Evolutionary conservation across 768 basidiomycete species (phyloP), one percentile per base, ranked within the genome.

Genomic region (Candolleomyces efflorescens): DNA sequence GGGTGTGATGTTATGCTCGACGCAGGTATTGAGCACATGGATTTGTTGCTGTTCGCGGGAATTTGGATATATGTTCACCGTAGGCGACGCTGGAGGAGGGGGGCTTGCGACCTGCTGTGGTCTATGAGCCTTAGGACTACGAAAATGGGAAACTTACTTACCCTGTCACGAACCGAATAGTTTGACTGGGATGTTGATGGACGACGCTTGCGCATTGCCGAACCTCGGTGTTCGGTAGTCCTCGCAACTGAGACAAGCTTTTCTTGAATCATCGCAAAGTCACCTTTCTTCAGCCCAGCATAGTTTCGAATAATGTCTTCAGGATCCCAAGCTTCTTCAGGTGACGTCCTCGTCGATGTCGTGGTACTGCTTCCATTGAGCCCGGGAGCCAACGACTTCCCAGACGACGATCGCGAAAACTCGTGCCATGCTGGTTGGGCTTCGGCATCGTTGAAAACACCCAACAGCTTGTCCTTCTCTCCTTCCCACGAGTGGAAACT

Each of bases 101-200:
- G 86, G 82, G 65, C 85, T 89, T 36, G 78, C 77, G 49, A 83
- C 76, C 89, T 90, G 62, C 32, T 50, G 32, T 20, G 46, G 54
- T 44, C 60, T 53, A 59, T 58, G 55, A 68, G 52, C 58, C 51
- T 38, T 54, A 53, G 24, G 58, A 39, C 36, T 48, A 48, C 44
- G 17, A 46, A 41, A 18, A 53, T 56, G 53, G 7, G 51, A 64
- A 64, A 61, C 60, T 23, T 23, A 63, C 71, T 67, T 53, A 78
- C 84, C 43, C 80, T 77, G n/a, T 80, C 82, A 54, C 74, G 79
- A 46, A 71, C 72, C 0, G 85, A 86, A 65, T 90, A 87, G 64
- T 83, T 87, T 11, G 89, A 89, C 69, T 91, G 89, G n/a, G 90
- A 90, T 13, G 87, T 90, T 1, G 90, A 92, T 11, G 89, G 89